phyloP scores from a whole-genome alignment of 768 basidiomycete genomes.

The Sarcomyxa edulis region DNA sequence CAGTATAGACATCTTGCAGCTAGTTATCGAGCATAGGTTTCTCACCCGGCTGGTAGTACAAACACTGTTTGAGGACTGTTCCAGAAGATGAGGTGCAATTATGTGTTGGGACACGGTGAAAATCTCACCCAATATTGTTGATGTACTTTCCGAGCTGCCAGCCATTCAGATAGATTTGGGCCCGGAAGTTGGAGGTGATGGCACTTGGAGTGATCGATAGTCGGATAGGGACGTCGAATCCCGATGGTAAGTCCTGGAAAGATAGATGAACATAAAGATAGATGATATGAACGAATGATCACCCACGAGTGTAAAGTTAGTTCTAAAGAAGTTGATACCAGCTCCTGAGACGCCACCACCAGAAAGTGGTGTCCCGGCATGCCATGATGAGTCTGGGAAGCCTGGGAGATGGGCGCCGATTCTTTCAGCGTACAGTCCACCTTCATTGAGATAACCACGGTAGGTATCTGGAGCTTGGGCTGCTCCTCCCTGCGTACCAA shows the following conservation, averaged over 20 bases:
- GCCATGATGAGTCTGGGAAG: slow-evolving; percentile 36
- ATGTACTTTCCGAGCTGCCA: slow-evolving; percentile 52
- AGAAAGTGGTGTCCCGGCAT: slow-evolving; percentile 23
- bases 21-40: slow-evolving; percentile 5
- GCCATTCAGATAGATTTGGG: slow-evolving; percentile 46
- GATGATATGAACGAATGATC: neutral
- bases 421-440: slow-evolving; percentile 43
- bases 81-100: neutral
- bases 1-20: no score
- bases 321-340: slow-evolving; percentile 40
- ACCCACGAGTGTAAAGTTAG: slow-evolving; percentile 33
- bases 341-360: slow-evolving; percentile 25
- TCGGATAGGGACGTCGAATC: slow-evolving; percentile 39
- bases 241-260: slow-evolving; percentile 29
- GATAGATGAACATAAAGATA: neutral
- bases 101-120: neutral
- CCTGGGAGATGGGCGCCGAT: slow-evolving; percentile 47
- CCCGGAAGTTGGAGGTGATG: slow-evolving; percentile 41
- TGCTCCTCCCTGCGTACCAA: slow-evolving; percentile 28
- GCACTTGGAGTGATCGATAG: slow-evolving; percentile 38
- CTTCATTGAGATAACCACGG: slow-evolving; percentile 47
- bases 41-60: slow-evolving; percentile 46
- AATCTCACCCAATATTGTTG: slow-evolving; percentile 41
- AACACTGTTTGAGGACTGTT: slow-evolving; percentile 41
- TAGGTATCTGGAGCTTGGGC: slow-evolving; percentile 35